Evolutionary conservation across 352 stramenopile genomes (phyloP).

Genomic region (Globisporangium orthogonon): DNA sequence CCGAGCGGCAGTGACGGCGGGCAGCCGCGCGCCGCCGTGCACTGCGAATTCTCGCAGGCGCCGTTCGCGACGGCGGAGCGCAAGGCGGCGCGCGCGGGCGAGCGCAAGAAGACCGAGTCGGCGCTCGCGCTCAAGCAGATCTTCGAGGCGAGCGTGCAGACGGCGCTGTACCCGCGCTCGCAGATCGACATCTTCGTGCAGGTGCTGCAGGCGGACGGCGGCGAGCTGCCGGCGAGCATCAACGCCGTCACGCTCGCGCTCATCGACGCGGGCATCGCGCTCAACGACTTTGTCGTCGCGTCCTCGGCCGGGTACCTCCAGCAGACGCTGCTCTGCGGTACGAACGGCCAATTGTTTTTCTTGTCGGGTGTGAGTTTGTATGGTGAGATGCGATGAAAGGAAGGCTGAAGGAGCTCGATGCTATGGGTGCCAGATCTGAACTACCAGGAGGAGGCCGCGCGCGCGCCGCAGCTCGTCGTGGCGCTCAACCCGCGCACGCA

Average conservation of each 20-base stretch:
- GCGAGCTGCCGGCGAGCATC: conserved; percentile 82
- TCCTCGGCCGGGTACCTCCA: conserved; percentile 88
- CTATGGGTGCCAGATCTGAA: conserved; percentile 71
- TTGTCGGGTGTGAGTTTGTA: not conserved
- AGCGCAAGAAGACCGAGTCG: conserved; percentile 86
- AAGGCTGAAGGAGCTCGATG: not conserved
- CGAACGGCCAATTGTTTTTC: conserved; percentile 6
- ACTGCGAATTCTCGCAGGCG: conserved; percentile 87
- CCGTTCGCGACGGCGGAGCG: conserved; percentile 84
- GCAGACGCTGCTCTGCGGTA: conserved; percentile 81
- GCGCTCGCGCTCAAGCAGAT: conserved; percentile 89
- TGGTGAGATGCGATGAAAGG: not conserved
- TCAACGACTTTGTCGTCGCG: conserved; percentile 89
- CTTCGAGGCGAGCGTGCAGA: conserved; percentile 89
- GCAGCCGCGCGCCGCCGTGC: conserved; percentile 61
- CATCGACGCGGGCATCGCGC: conserved; percentile 88
- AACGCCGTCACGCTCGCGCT: conserved; percentile 89
- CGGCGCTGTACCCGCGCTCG: conserved; percentile 86
- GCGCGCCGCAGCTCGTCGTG: conserved; percentile 82
- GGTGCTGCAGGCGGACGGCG: conserved; percentile 87
- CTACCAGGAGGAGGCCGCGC: conserved; percentile 84
- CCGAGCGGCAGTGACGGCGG: conserved; percentile 50
- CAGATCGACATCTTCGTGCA: conserved; percentile 93
- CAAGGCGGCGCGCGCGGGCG: conserved; percentile 67
- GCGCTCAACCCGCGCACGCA: conserved; percentile 85